Conservation (phyloP, 345 rosid genomes). For the Eucalyptus sp. region DNA sequence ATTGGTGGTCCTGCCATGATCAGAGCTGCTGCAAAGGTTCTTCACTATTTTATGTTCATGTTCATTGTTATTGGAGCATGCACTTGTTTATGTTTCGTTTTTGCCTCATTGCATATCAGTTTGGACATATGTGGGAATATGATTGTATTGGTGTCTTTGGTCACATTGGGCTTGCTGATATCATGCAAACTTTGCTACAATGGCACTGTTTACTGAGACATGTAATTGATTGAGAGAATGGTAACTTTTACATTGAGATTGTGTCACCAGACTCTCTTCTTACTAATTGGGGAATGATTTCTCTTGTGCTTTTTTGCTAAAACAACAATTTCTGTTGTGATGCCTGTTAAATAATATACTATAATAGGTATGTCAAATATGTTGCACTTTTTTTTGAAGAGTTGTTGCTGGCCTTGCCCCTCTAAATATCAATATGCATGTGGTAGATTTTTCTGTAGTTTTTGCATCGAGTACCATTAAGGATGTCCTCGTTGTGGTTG, state of each 20-base stretch:
- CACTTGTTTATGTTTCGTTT: no score
- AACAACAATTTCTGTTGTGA: not conserved
- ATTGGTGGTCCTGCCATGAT: constrained; percentile 98
- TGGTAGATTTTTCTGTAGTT: not conserved
- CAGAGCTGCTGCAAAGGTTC: constrained; percentile 94
- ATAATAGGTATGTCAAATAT: not conserved
- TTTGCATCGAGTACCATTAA: not conserved
- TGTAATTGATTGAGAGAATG: not conserved
- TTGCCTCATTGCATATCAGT: not conserved
- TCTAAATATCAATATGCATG: not conserved
- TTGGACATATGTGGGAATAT: not conserved
- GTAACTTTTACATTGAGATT: not conserved
- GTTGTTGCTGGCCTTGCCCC: not conserved
- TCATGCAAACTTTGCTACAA: not conserved
- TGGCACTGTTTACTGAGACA: not conserved
- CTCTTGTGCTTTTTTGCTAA: not conserved
- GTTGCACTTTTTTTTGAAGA: not conserved
- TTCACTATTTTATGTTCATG: not conserved
- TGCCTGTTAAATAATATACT: not conserved
- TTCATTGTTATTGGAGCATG: not conserved
- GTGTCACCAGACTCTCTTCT: not conserved
- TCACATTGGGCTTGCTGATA: not conserved
- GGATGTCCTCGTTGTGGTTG: constrained; percentile 86
- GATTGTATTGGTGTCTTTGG: not conserved
- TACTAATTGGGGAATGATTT: not conserved